Evolutionary conservation across 2,329 filamentous ascomycete genomes (phyloP), one percentile per base, ranked within the genome.

Genomic region (Penicillium palitans): DNA sequence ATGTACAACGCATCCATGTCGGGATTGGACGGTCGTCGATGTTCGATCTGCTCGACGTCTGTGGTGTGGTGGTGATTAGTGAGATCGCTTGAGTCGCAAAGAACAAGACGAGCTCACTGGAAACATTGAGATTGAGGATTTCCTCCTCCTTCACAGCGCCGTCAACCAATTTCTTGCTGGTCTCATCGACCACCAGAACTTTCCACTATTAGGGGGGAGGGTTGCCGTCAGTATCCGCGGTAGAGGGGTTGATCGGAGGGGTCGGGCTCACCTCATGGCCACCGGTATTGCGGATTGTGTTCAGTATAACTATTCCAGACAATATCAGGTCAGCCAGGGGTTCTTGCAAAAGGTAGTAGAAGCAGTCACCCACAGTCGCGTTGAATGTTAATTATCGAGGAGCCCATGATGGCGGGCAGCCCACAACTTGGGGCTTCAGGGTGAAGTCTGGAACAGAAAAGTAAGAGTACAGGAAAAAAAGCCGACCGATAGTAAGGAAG

Each of bases 1-100:
- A 99, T 82, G 79, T 98, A 99, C 65, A 99, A 87, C 68, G 92
- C 95, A 76, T 98, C 95, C 87, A 96, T 96, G 67, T 91, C 89
- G 56, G 88, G 87, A 73, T 96, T 96, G 72, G 84, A 83, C 48
- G 89, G 87, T 72, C 95, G 87, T 68, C 87, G 87, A 62, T 95
- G 87, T 80, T 97, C 93, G 78, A 99, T 96, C 71, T 86, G 86
- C 81, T 98, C 93, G 75, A 99, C 93, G 77, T 96, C 93, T 68
- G 61, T 55, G 61, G 59, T 50, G 48, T 41, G 56, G 46, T 41
- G 29, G 31, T 33, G 31, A 42, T 46, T 62, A 68, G 63, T 47
- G 27, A 15, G n/a, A 51, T 35, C 40, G 42, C 17, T 47, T 19
- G 24, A 8, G 31, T 35, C 29, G 17, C 35, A 24, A 29, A 33